Evolutionary conservation across 2,329 filamentous ascomycete genomes (phyloP).

Genomic region (Aphanoascus verrucosus): DNA sequence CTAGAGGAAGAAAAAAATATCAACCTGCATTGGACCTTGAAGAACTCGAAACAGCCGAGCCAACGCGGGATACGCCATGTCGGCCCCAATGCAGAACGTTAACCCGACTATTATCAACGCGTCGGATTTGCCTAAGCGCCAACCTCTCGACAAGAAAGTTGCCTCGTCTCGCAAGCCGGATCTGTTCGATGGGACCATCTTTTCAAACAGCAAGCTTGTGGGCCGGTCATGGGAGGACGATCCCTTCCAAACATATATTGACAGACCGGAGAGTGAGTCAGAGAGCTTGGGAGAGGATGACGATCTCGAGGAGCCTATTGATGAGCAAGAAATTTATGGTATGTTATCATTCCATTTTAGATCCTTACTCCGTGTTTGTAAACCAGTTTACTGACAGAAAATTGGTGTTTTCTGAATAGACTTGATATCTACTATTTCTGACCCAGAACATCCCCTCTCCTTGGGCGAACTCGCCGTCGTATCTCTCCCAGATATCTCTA

Average conservation of each 20-base stretch:
- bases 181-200: slow-evolving; percentile 32
- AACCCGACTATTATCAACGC: slow-evolving; percentile 88
- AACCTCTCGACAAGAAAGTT: slow-evolving; percentile 32
- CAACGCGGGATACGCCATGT: slow-evolving; percentile 22
- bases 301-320: slow-evolving; percentile 67
- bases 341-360: slow-evolving; percentile 14
- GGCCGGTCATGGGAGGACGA: slow-evolving; percentile 32
- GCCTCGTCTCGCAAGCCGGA: slow-evolving; percentile 27
- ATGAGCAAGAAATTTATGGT: slow-evolving; percentile 97
- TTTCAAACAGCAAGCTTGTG: slow-evolving; percentile 29
- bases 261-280: slow-evolving; percentile 16
- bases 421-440: slow-evolving; percentile 85
- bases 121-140: slow-evolving; percentile 76
- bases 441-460: slow-evolving; percentile 91
- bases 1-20: background rate
- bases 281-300: slow-evolving; percentile 38
- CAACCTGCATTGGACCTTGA: background rate
- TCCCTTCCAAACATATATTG: slow-evolving; percentile 37
- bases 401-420: slow-evolving; percentile 54
- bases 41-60: background rate
- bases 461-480: slow-evolving; percentile 89
- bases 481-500: slow-evolving; percentile 85
- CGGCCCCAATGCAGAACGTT: slow-evolving; percentile 47
- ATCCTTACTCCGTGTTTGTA: background rate
- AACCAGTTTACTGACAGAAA: background rate